Evolutionary conservation across 495 filamentous ascomycete genomes (phyloP), one percentile per base, ranked within the genome.

Genomic region (Parathielavia appendiculata): DNA sequence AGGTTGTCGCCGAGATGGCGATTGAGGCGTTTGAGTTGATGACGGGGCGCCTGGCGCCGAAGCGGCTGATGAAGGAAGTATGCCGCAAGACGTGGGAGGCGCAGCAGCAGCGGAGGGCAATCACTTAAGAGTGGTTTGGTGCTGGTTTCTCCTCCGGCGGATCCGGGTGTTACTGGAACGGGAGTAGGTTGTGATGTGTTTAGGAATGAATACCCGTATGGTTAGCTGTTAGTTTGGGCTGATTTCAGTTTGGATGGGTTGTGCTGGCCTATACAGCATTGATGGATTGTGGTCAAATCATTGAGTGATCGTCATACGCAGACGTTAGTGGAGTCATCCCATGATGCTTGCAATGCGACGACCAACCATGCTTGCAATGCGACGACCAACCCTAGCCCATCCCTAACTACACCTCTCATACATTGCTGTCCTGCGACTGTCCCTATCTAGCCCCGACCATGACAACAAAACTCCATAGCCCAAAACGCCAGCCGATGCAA

Each of bases 1-100:
- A 91, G 65, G 82, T 92, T 32, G 79, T 93, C 1, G 81, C 82
- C 1, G 89, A 93, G 67, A 89, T 90, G 75, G 89, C 86, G 2
- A 90, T 88, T 69, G 87, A 89, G 26, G 87, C 89, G 46, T 92
- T 91, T 66, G 89, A 92, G 69, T 70, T 92, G 46, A 88, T 92
- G 76, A 89, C 88, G 5, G 89, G 88, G n/a, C 77, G 89, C 22
- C 83, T 88, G 72, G 89, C 89, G 16, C 89, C 89, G 4, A 81
- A 86, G 40, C 75, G 82, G 48, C 59, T 88, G 20, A 93, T 93
- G 89, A 81, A 85, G 59, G 69, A 69, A 50, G 69, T 78, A 17
- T 76, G 76, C 46, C 65, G 76, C 45, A 67, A 69, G 51, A 72
- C 67, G 0, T 75, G 73, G 73, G 71, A 73, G 58, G 65, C 62